A percentile compares a stretch with the other conserved stretches of the same genome.
Conservation (phyloP, 2,329 filamentous ascomycete genomes). For the Calonectria ilicicola region DNA sequence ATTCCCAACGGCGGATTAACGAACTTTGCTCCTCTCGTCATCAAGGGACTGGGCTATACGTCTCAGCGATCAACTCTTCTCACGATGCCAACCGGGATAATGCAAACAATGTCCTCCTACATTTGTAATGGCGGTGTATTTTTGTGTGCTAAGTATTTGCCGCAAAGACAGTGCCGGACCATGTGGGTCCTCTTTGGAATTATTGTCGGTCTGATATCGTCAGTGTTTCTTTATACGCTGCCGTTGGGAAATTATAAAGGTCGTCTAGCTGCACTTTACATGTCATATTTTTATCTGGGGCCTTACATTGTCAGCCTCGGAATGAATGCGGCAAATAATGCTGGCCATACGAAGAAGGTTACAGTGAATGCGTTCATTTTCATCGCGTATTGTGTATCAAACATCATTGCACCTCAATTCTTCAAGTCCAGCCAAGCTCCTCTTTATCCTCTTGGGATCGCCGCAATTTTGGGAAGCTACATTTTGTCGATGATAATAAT, state of each 20-base stretch:
- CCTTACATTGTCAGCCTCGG: conserved; percentile 43
- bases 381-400: conserved; percentile 55
- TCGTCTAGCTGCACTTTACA: conserved; percentile 48
- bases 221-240: conserved; percentile 45
- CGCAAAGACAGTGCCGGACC: conserved; percentile 28
- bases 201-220: conserved; percentile 39
- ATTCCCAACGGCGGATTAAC: conserved; percentile 23
- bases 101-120: conserved; percentile 48
- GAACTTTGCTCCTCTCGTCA: conserved; percentile 22
- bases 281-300: conserved; percentile 46
- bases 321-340: conserved; percentile 44
- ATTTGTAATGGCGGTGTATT: conserved; percentile 53
- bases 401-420: conserved; percentile 55
- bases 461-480: conserved; percentile 38
- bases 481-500: conserved; percentile 45
- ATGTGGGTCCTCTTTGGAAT: conserved; percentile 33
- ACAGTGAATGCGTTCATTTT: conserved; percentile 60
- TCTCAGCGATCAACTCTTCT: conserved; percentile 50
- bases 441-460: conserved; percentile 38
- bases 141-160: conserved; percentile 36
- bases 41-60: conserved; percentile 54
- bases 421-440: conserved; percentile 50
- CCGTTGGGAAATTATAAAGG: conserved; percentile 41
- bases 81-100: conserved; percentile 44
- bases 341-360: conserved; percentile 53